Percentiles rank a stretch among this genome's conserved stretches.
Evolutionary conservation across 2,329 filamentous ascomycete species (phyloP).

Genomic region (Aspergillus pseudoglaucus): DNA sequence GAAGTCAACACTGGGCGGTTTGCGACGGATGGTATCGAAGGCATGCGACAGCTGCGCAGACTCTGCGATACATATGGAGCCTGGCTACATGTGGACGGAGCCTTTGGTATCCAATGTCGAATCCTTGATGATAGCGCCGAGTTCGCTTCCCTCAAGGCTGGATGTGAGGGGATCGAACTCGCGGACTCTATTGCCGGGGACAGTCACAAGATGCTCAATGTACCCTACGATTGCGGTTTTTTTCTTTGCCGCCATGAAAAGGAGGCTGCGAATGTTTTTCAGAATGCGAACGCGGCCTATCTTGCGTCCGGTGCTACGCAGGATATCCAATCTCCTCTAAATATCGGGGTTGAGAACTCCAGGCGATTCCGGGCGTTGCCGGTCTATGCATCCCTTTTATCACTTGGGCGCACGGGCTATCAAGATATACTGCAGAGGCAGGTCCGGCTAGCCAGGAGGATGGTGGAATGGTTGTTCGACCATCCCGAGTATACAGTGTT

Average conservation of each 20-base stretch:
- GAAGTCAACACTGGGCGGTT: constrained; percentile 90
- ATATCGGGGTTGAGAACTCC: constrained; percentile 86
- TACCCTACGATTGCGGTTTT: constrained; percentile 89
- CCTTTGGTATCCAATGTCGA: constrained; percentile 78
- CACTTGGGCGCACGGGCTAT: constrained; percentile 66
- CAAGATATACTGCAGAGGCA: constrained; percentile 64
- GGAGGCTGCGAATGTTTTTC: constrained; percentile 60
- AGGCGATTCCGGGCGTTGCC: constrained; percentile 86
- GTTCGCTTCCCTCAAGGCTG: constrained; percentile 49
- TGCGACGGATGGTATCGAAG: constrained; percentile 52
- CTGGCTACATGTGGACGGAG: constrained; percentile 88
- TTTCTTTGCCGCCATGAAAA: constrained; percentile 66
- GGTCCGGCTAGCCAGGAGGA: constrained; percentile 60
- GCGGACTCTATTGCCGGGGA: constrained; percentile 85
- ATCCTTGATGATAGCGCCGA: constrained; percentile 52
- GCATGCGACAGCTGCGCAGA: constrained; percentile 57
- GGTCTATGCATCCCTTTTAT: constrained; percentile 71
- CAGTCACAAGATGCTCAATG: constrained; percentile 87
- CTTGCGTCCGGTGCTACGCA: constrained; percentile 43
- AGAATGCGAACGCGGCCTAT: constrained; percentile 82
- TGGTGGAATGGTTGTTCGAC: constrained; percentile 58
- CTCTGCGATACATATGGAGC: constrained; percentile 67
- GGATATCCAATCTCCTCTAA: constrained; percentile 69
- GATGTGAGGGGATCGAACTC: constrained; percentile 62
- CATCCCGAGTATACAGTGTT: constrained; percentile 62